Evolutionary conservation across 371 early-diverging fungal species (phyloP).

Genomic region (Rhizomucor miehei): DNA sequence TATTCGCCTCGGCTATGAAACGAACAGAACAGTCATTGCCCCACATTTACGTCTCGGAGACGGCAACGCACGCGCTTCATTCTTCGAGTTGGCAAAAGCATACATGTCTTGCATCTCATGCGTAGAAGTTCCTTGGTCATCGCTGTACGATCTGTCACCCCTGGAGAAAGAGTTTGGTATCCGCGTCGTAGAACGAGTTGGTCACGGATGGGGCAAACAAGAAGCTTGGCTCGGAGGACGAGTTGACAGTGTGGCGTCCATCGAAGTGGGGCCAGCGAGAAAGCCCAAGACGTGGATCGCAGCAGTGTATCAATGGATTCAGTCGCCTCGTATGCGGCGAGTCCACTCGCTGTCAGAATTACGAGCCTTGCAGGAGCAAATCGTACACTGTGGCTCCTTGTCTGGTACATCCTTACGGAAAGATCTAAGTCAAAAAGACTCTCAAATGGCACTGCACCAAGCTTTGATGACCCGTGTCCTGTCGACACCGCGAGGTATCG

Average conservation of each 20-base stretch:
- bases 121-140: slow-evolving; percentile 14
- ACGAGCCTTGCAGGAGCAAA: too few relatives aligned
- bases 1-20: slow-evolving; percentile 23
- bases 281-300: too few relatives aligned
- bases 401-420: too few relatives aligned
- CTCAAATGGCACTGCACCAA: too few relatives aligned
- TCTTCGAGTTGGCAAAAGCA: background rate
- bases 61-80: slow-evolving; percentile 12
- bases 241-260: too few relatives aligned
- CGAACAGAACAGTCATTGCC: slow-evolving; percentile 23
- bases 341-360: too few relatives aligned
- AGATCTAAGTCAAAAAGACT: background rate
- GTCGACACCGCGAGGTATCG: slow-evolving; percentile 1
- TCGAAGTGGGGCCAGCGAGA: too few relatives aligned
- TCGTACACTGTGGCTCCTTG: too few relatives aligned
- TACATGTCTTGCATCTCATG: slow-evolving; percentile 9
- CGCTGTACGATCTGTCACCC: slow-evolving; percentile 1
- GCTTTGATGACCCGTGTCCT: background rate
- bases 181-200: slow-evolving; percentile 9
- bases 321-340: too few relatives aligned
- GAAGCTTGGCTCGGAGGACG: slow-evolving; percentile 7
- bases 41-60: slow-evolving; percentile 24
- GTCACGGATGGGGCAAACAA: slow-evolving; percentile 35
- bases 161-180: slow-evolving; percentile 4
- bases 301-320: too few relatives aligned